phyloP scores from a whole-genome alignment of 441 rosid species.

The Pelargonium citronellum region DNA sequence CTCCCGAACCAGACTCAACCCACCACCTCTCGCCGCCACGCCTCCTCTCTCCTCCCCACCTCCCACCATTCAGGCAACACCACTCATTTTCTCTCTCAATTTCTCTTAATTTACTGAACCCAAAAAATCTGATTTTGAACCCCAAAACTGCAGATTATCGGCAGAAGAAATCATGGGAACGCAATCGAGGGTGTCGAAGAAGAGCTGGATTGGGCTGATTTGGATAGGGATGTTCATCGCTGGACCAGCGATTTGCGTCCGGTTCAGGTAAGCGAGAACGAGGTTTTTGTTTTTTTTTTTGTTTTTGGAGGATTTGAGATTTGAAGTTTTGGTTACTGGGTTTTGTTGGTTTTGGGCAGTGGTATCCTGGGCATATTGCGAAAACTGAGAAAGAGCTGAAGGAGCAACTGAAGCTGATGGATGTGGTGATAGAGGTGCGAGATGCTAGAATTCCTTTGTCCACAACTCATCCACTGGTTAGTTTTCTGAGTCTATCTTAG shows the following conservation, averaged over 20 bases:
- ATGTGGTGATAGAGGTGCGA: slow-evolving; percentile 87
- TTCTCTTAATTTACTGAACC: neutral
- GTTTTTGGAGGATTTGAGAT: neutral
- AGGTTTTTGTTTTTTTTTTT: slow-evolving; percentile 1
- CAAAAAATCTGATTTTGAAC: neutral
- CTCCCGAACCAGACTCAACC: slow-evolving; percentile 23
- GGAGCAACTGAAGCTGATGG: slow-evolving; percentile 88
- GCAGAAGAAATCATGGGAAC: slow-evolving; percentile 40
- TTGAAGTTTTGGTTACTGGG: neutral
- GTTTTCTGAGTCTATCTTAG: neutral
- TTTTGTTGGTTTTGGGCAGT: slow-evolving; percentile 30
- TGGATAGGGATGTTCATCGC: slow-evolving; percentile 63
- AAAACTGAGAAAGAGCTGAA: slow-evolving; percentile 85
- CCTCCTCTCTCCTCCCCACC: slow-evolving; percentile 39
- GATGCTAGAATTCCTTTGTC: slow-evolving; percentile 92
- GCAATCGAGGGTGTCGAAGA: slow-evolving; percentile 26
- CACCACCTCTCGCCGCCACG: slow-evolving; percentile 29
- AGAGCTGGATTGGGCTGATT: slow-evolving; percentile 59
- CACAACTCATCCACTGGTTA: slow-evolving; percentile 78
- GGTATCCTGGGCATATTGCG: slow-evolving; percentile 97
- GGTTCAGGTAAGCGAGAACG: slow-evolving; percentile 49
- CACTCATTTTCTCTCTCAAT: neutral
- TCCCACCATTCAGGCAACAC: slow-evolving; percentile 57
- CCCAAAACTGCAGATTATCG: slow-evolving; percentile 45
- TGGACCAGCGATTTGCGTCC: slow-evolving; percentile 77